These are phyloP conservation scores for Mycena amicta DNA, from an alignment of 768 basidiomycete genomes.

Conservation along the genomic window DNA sequence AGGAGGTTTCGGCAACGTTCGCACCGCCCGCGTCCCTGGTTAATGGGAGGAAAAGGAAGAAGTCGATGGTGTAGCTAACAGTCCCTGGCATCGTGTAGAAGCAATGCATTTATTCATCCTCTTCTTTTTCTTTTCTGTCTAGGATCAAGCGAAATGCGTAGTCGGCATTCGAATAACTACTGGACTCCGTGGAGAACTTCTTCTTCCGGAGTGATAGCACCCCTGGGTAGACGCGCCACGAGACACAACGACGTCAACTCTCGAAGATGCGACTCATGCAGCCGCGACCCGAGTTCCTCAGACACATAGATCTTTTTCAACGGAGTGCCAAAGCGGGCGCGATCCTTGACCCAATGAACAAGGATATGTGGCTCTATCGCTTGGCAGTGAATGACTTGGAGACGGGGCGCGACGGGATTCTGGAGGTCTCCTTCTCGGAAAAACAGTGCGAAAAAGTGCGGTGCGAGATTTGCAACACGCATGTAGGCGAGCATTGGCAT, in stretches of 20 bases:
- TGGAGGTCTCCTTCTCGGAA: conserved; percentile 29
- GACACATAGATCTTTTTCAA: conserved; percentile 51
- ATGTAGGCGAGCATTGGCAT: conserved; percentile 59
- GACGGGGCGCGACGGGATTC: conserved; percentile 42
- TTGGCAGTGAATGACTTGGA: conserved; percentile 52
- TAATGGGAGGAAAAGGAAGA: conserved; percentile 61
- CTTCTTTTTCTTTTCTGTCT: too few species aligned
- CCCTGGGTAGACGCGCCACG: conserved; percentile 35
- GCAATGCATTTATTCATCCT: too few species aligned
- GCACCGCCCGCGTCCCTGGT: conserved; percentile 27
- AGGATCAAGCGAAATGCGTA: too few species aligned
- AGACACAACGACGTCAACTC: too few species aligned
- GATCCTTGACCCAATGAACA: conserved; percentile 36
- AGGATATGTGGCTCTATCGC: conserved; percentile 28
- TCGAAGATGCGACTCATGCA: conserved; percentile 30
- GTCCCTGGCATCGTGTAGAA: not conserved
- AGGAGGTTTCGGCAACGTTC: conserved; percentile 2
- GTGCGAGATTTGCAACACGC: conserved; percentile 44
- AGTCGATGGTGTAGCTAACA: conserved; percentile 37
- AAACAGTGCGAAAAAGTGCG: conserved; percentile 49
- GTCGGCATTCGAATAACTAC: too few species aligned
- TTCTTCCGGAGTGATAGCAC: conserved; percentile 52
- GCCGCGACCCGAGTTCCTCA: conserved; percentile 26
- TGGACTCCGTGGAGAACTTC: too few species aligned
- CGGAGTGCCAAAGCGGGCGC: conserved; percentile 44